phyloP scores from a whole-genome alignment of 768 basidiomycete species.

The Chalciporus piperatus region DNA sequence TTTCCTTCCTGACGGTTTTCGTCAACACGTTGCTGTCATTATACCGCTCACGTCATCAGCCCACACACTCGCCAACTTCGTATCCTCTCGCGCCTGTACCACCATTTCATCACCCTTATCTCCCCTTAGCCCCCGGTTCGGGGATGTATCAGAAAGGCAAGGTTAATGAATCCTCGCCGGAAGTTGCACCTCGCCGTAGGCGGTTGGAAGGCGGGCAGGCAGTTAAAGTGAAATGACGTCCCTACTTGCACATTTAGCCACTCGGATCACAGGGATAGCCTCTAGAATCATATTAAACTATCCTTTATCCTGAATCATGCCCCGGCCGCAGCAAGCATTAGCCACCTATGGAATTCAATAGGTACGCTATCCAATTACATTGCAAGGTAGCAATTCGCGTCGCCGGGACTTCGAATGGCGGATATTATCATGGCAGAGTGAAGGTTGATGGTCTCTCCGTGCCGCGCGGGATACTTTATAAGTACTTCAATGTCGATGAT shows the following conservation, averaged over 20 bases:
- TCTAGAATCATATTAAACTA: slow-evolving; percentile 23
- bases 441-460: slow-evolving; percentile 15
- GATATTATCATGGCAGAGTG: not conserved
- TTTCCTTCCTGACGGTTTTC: slow-evolving; percentile 75
- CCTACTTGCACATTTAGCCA: slow-evolving; percentile 19
- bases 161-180: slow-evolving; percentile 27
- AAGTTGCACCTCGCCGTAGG: slow-evolving; percentile 49
- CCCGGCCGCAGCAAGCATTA: slow-evolving; percentile 19
- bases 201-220: slow-evolving; percentile 54
- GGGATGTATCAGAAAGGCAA: slow-evolving; percentile 42
- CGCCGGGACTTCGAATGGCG: slow-evolving; percentile 7
- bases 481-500: not conserved
- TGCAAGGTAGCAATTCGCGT: slow-evolving; percentile 12
- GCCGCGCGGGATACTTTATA: slow-evolving; percentile 16
- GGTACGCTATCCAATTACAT: slow-evolving; percentile 3
- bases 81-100: slow-evolving; percentile 39
- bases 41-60: slow-evolving; percentile 66
- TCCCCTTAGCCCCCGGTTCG: slow-evolving; percentile 49
- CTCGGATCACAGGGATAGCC: slow-evolving; percentile 26
- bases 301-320: slow-evolving; percentile 17
- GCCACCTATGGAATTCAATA: slow-evolving; percentile 21
- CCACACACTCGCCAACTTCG: slow-evolving; percentile 37
- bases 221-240: slow-evolving; percentile 51
- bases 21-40: slow-evolving; percentile 77
- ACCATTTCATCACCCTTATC: slow-evolving; percentile 49